Base-by-base conservation (phyloP, 2,329 filamentous ascomycete genomes). In the Uncinocarpus reesii region DNA sequence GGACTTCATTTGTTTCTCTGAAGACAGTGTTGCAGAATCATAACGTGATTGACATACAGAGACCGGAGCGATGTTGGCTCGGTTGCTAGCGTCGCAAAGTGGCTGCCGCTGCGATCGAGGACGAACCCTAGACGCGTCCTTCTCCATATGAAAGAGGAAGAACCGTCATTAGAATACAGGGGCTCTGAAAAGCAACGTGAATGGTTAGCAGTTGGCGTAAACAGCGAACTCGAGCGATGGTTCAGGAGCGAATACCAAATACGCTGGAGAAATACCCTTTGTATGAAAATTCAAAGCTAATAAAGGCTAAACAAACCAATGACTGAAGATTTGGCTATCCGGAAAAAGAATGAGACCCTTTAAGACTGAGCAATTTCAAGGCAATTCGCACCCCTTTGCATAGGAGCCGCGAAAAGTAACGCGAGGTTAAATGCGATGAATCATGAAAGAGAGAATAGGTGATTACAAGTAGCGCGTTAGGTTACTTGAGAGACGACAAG, bases 71-170 rank as follows among this genome's bases (percentile, higher is more conserved):
- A 70, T 68, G 56, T 75, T 76, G 55, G 72, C 62, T 54, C 73
- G 69, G 52, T 70, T 65, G 21, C 66, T 69, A 18, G 72, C 71
- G 58, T 77, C 74, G 28, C 65, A 65, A 37, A 77, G 62, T 36
- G 74, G 74, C 34, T 60, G 55, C 40, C 63, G 62, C 41, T 42
- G 34, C 28, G 56, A 52, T 36, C 53, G 54, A 20, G 53, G 45
- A 46, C 18, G 41, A 18, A 28, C 6, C 3, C 18, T 38, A 34
- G 13, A 24, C 23, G 47, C n/a, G 26, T 40, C 42, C 20, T 44
- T 35, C 47, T 49, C 47, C 47, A 49, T 49, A 41, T 24, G 45
- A 31, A 34, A 34, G 23, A 11, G 16, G 16, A 4, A 41, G 13
- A 26, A 7, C 23, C 32, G 23, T 38, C 44, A 41, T 47, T 34